Evolutionary conservation across 306 rosid species (phyloP), one percentile per base, ranked within the genome.

Genomic region (Datisca glomerata): DNA sequence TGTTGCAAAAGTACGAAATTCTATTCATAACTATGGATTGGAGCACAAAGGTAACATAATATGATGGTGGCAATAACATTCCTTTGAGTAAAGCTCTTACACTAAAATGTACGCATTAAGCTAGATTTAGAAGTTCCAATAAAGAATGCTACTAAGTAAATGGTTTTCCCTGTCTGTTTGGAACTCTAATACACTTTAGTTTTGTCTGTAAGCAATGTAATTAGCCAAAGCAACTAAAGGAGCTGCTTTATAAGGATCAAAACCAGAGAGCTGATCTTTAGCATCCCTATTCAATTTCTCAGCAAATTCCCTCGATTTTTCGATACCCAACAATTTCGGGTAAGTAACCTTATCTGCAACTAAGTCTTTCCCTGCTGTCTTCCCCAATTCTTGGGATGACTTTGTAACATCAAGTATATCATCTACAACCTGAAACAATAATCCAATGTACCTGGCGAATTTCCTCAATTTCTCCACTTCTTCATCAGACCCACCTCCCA

Each of bases 351-450:
- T 76, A 49, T 68, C 74, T 23, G 80, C 74, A n/a, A 45, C 48
- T 59, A 72, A 43, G 12, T 76, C 85, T 21, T 76, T 76, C 41
- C 85, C 85, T 1, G 85, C 85, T 0, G 85, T 76, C 19, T 76
- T 76, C 36, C 85, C 85, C 36, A 76, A 15, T 22, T 72, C 80
- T 55, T 68, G 53, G 0, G 85, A 72, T 1, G 80, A 58, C 14
- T 72, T 72, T 0, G 85, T 76, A 7, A 76, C 69, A 33, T 76
- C 85, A 1, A 76, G 71, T 39, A 76, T 76, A 34, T 76, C 85
- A 45, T 76, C 85, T 14, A 76, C 85, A 22, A 76, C 80, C 47
- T 76, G 85, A 60, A 68, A 72, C 62, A 76, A 11, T 45, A 76
- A 11, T 0, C 80, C 85, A 20, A 72, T 62, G 19, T 27, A 24